phyloP scores from a whole-genome alignment of 208 protist genomes.

The Eutreptiella sp. region DNA sequence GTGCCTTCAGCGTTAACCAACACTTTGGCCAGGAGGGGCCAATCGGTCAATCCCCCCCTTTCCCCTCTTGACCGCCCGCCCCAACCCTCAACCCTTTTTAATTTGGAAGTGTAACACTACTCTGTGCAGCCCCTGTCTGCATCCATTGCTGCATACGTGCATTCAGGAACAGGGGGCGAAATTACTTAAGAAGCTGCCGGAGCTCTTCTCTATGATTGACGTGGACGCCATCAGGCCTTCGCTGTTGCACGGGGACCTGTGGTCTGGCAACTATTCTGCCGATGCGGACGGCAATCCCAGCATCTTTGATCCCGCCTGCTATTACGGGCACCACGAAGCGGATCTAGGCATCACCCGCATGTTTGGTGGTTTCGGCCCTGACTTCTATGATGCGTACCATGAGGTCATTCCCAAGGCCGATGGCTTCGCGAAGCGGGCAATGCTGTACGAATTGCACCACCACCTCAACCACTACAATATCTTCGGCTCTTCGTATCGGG shows the following conservation, averaged over 20 bases:
- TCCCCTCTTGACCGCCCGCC: too few species aligned
- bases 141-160: too few species aligned
- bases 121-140: too few species aligned
- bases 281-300: constrained; percentile 21
- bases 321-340: constrained; percentile 38
- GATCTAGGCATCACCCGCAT: constrained; percentile 39
- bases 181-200: too few species aligned
- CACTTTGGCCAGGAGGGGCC: too few species aligned
- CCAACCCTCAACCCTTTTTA: too few species aligned
- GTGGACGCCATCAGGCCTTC: not conserved
- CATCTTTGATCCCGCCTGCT: constrained; percentile 34
- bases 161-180: too few species aligned
- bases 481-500: constrained; percentile 40
- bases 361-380: constrained; percentile 36
- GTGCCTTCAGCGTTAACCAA: too few species aligned
- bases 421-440: constrained; percentile 24
- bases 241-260: constrained; percentile 36
- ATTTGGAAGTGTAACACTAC: too few species aligned
- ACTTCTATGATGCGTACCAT: constrained; percentile 39
- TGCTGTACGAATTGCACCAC: constrained; percentile 36
- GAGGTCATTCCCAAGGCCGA: constrained; percentile 22
- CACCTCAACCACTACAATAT: constrained; percentile 34
- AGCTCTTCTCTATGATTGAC: not conserved
- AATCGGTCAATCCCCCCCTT: too few species aligned
- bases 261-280: constrained; percentile 33